Conservation (phyloP, 1,284 basidiomycete species). For the Golubevia pallescens region DNA sequence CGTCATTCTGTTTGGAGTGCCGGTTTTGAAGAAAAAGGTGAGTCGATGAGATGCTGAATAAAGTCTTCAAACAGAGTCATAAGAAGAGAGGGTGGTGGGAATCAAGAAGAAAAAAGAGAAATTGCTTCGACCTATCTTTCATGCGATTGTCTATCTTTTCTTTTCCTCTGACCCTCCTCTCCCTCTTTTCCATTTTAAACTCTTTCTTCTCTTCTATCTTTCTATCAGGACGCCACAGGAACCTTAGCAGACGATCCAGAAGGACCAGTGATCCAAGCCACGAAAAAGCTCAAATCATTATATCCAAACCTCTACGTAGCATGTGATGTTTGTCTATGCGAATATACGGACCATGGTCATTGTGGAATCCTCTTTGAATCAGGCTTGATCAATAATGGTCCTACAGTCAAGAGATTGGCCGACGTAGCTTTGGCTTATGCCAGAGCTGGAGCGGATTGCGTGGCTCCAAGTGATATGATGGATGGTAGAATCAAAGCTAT, state of each 20-base stretch:
- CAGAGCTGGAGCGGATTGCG: conserved; percentile 91
- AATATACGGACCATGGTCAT: conserved; percentile 98
- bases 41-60: too few relatives aligned
- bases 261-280: conserved; percentile 58
- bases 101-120: too few relatives aligned
- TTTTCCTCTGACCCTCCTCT: too few relatives aligned
- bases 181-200: too few relatives aligned
- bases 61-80: too few relatives aligned
- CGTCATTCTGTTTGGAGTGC: conserved; percentile 96
- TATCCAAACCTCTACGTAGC: conserved; percentile 71
- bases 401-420: conserved; percentile 79
- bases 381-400: conserved; percentile 71
- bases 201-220: too few relatives aligned
- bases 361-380: conserved; percentile 82
- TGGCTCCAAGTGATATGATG: conserved; percentile 99
- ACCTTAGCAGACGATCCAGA: conserved; percentile 55
- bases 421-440: conserved; percentile 93
- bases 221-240: conserved; percentile 38
- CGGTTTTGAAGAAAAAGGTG: conserved; percentile 82
- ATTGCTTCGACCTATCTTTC: too few relatives aligned
- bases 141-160: too few relatives aligned
- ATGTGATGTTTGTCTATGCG: conserved; percentile 97
- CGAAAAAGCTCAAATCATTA: conserved; percentile 36
- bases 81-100: too few relatives aligned
- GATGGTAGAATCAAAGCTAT: conserved; percentile 91